A percentile compares a stretch with the other conserved stretches of the same genome.
Evolutionary conservation across 257 asterid genomes (phyloP).

Genomic region (Solanum gracilifrons): DNA sequence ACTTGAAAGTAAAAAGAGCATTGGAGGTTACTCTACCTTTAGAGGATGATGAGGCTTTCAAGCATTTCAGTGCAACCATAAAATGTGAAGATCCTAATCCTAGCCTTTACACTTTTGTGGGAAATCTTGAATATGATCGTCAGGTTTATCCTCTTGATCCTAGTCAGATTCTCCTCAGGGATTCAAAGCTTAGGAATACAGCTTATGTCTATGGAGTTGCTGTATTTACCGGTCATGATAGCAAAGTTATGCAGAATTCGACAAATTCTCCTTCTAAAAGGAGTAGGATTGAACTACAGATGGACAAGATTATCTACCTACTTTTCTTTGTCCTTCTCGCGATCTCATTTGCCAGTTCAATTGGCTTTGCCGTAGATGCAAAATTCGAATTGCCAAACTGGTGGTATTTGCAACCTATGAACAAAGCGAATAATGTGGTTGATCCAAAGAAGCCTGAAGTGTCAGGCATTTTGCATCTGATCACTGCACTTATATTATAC

Average conservation of each 20-base stretch:
- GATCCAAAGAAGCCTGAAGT: constrained; percentile 46
- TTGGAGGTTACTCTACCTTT: constrained; percentile 51
- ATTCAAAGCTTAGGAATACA: constrained; percentile 90
- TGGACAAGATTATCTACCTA: constrained; percentile 82
- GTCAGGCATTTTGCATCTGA: constrained; percentile 66
- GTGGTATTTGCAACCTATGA: constrained; percentile 87
- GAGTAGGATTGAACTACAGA: constrained; percentile 75
- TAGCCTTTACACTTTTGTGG: constrained; percentile 75
- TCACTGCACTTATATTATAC: constrained; percentile 86
- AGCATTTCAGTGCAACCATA: constrained; percentile 60
- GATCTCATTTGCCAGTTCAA: constrained; percentile 65
- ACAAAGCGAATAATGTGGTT: constrained; percentile 27
- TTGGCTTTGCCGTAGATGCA: constrained; percentile 66
- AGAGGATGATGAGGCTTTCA: constrained; percentile 54
- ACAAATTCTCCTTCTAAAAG: constrained; percentile 90
- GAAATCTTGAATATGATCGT: constrained; percentile 58
- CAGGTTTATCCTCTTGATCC: constrained; percentile 81
- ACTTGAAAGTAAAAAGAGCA: constrained; percentile 81
- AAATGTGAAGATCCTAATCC: constrained; percentile 92
- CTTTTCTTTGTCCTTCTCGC: constrained; percentile 61
- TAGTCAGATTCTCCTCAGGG: constrained; percentile 80
- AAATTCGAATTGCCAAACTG: constrained; percentile 61
- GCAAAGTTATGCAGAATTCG: constrained; percentile 91
- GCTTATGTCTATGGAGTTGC: constrained; percentile 72
- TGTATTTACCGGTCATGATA: constrained; percentile 82